These are phyloP conservation scores for Roridomyces roridus DNA, from an alignment of 768 basidiomycete genomes.

Conservation along the genomic window DNA sequence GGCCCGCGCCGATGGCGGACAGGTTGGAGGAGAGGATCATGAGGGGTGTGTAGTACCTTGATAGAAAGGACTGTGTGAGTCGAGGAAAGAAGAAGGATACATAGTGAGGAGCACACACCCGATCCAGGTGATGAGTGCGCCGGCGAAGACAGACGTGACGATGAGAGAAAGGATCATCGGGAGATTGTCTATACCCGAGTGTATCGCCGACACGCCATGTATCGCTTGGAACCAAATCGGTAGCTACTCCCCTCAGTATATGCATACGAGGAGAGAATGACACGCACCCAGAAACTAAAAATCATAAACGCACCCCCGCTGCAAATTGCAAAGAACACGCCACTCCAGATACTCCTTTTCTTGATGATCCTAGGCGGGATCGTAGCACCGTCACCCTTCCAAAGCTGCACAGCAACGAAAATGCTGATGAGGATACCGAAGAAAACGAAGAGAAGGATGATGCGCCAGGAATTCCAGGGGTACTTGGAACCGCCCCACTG, in stretches of 20 bases:
- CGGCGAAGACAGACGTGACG: conserved; percentile 43
- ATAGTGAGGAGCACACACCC: too few relatives aligned
- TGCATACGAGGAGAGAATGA: background rate
- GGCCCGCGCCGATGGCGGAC: conserved; percentile 39
- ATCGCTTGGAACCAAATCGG: conserved; percentile 41
- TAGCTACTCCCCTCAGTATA: background rate
- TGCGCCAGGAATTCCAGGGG: conserved; percentile 40
- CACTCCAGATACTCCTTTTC: conserved; percentile 15
- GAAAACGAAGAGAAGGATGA: conserved; percentile 7
- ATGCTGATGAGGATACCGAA: conserved; percentile 12
- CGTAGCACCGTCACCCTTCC: conserved; percentile 5
- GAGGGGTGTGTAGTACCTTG: conserved; percentile 43
- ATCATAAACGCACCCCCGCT: conserved; percentile 16
- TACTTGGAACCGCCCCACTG: conserved; percentile 52
- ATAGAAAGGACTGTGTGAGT: too few relatives aligned
- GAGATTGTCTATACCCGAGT: conserved; percentile 41
- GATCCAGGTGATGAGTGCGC: conserved; percentile 39
- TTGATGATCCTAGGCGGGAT: conserved; percentile 19
- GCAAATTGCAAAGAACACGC: conserved; percentile 1
- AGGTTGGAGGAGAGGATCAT: conserved; percentile 33
- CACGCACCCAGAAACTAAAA: conserved; percentile 8
- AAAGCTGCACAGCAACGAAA: conserved; percentile 20
- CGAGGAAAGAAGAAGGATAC: too few relatives aligned
- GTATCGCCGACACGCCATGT: conserved; percentile 40
- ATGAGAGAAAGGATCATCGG: conserved; percentile 44